Percentiles rank a stretch among this genome's conserved stretches.
These are phyloP conservation scores for Komagataella kurtzmanii DNA, from an alignment of 805 yeast genomes.

Conservation along the genomic window DNA sequence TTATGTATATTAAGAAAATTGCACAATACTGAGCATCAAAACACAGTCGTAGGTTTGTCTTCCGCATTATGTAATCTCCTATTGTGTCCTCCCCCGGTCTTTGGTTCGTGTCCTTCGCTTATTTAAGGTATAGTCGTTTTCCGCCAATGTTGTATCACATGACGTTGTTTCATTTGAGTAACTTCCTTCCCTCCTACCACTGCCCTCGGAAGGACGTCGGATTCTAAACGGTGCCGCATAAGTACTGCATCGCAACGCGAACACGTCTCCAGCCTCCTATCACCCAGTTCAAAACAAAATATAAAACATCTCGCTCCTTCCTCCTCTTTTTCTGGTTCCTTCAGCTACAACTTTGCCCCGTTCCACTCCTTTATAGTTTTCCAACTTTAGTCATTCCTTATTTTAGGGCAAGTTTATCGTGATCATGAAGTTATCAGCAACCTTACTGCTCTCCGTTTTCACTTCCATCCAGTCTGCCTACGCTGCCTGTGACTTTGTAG, in stretches of 20 bases:
- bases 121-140: no score
- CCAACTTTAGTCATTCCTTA: conserved; percentile 1
- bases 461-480: conserved; percentile 9
- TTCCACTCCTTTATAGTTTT: background rate
- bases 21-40: background rate
- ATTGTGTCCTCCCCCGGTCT: no score
- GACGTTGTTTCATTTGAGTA: background rate
- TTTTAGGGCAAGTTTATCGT: background rate
- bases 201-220: background rate
- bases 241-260: background rate
- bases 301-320: background rate
- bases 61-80: background rate
- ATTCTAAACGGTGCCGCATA: background rate
- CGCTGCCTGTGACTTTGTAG: conserved; percentile 20
- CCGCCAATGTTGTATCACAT: background rate
- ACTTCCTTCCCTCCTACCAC: background rate
- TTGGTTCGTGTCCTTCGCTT: no score
- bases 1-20: background rate
- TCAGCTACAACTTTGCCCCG: background rate
- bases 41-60: background rate
- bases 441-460: conserved; percentile 10
- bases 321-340: background rate
- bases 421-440: conserved; percentile 10
- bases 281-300: background rate
- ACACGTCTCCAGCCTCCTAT: background rate